phyloP scores from a whole-genome alignment of 2,329 filamentous ascomycete species.

The Diaporthe sp. region DNA sequence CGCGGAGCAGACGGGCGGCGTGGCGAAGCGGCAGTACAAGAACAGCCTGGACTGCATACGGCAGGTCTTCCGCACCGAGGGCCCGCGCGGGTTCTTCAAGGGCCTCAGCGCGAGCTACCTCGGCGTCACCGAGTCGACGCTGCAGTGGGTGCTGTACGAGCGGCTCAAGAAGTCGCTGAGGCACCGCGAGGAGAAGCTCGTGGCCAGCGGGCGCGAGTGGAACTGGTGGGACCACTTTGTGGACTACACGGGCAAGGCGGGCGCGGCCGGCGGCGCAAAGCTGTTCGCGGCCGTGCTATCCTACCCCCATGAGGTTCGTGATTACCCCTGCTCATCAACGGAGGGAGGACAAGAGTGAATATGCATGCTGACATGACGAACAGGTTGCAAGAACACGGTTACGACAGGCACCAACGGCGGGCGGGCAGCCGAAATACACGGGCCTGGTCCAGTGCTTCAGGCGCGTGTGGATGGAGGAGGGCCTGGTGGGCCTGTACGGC shows the following conservation, averaged over 20 bases:
- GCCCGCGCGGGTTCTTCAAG: slow-evolving; percentile 86
- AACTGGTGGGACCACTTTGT: slow-evolving; percentile 82
- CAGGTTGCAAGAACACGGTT: slow-evolving; percentile 86
- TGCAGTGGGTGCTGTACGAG: slow-evolving; percentile 97
- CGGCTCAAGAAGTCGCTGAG: slow-evolving; percentile 86
- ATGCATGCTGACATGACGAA: slow-evolving; percentile 25
- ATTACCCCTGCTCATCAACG: neutral
- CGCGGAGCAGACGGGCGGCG: slow-evolving; percentile 70
- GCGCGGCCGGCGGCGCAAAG: slow-evolving; percentile 87
- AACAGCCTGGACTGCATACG: slow-evolving; percentile 91
- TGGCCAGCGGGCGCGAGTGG: slow-evolving; percentile 71
- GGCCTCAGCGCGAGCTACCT: slow-evolving; percentile 93
- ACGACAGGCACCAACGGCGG: slow-evolving; percentile 83
- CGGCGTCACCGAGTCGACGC: slow-evolving; percentile 88
- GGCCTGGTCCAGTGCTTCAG: slow-evolving; percentile 91
- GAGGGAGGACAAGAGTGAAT: neutral
- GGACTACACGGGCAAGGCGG: slow-evolving; percentile 83
- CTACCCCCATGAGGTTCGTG: slow-evolving; percentile 88
- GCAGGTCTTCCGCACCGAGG: slow-evolving; percentile 86
- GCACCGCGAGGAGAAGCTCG: slow-evolving; percentile 71
- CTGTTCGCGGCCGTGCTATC: slow-evolving; percentile 86
- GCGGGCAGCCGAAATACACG: slow-evolving; percentile 85
- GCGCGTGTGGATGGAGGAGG: slow-evolving; percentile 89
- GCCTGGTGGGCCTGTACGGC: slow-evolving; percentile 87
- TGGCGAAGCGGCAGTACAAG: slow-evolving; percentile 78